Evolutionary conservation across 1,284 basidiomycete genomes (phyloP), one percentile per base, ranked within the genome.

Genomic region (Ganoderma leucocontextum): DNA sequence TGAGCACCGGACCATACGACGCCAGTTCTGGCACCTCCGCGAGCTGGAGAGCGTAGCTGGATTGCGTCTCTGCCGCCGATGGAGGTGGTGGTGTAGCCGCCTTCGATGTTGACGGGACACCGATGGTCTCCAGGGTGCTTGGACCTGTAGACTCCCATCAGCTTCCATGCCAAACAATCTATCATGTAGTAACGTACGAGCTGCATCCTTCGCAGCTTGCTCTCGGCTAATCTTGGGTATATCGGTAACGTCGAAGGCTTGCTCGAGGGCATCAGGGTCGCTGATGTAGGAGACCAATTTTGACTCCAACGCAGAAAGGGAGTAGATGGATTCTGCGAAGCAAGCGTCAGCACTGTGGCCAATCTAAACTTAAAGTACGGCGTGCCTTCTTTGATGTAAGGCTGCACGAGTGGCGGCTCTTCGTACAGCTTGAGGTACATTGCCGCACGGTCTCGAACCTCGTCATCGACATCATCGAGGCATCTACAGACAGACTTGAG

Each of bases 381-480:
- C 86, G 66, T 71, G 94, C 96, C 96, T 82, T 98, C 95, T 82
- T 94, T 95, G 72, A 98, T 90, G 77, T 97, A 97, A 41, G 88
- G 87, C 75, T 95, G 90, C 7, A 95, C 95, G 66, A 99, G 84
- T 17, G 87, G 82, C 72, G 93, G 89, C 78, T 95, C 93, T 73
- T 92, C 87, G 75, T 98, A 89, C 8, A 95, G 87, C 82, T 90
- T 92, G 70, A 98, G 87, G 81, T 98, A 99, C 81, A 99, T 88
- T 12, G 97, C 95, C 6, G 97, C 98, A 69, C 98, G 94, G 80
- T 99, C 98, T 64, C 98, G 91, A 70, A 99, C 98, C 85, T 99
- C 98, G 78, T 99, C 98, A 72, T 99, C 98, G 22, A 99, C 95
- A 81, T 99, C 98, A 79, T 99, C 98, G 73, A 99, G 84, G 79